Base-by-base conservation (phyloP, 495 filamentous ascomycete genomes). In the Penicillium lagena region DNA sequence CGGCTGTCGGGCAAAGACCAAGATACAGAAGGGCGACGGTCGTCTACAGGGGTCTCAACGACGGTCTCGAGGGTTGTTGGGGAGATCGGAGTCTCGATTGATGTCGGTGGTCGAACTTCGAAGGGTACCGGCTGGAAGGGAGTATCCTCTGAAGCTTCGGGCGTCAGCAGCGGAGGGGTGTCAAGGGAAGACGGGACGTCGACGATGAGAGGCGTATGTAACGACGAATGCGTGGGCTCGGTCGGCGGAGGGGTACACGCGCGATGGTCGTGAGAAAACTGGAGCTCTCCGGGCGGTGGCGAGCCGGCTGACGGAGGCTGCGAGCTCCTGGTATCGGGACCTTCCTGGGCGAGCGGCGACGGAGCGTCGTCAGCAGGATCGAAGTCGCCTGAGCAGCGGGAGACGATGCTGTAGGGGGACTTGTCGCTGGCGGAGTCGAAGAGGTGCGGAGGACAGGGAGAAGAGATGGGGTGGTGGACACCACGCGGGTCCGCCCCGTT, bases 61-160 rank as follows among this genome's bases (percentile, higher is more conserved):
- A 70, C 63, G n/a, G 66, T 44, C 29, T 62, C 52, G 11, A 69
- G 50, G 2, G 60, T 58, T 14, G 64, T 58, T 14, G 64, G 56
- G 27, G 59, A 58, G 47, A 62, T 60, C 46, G 51, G 62, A 43
- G 50, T 37, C 17, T 64, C 65, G 37, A 22, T 28, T 12, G 37
- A 12, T 11, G 47, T 50, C 35, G 55, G 34, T 9, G 34, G 27
- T 36, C 45, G 49, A 31, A 40, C 34, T 36, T 54, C 58, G 36
- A 34, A 35, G 12, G 50, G 45, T 27, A 45, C 43, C 27, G 42
- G 38, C 33, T 48, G 50, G 46, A 52, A 47, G 37, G 52, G 57
- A 33, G 48, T 50, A 39, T 37, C 51, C 45, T 62, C 55, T 49
- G 48, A 57, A 40, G 50, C 54, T 47, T 59, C 59, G 10, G 60